Conservation (phyloP, 2,329 filamentous ascomycete genomes). For the Trichoderma breve region DNA sequence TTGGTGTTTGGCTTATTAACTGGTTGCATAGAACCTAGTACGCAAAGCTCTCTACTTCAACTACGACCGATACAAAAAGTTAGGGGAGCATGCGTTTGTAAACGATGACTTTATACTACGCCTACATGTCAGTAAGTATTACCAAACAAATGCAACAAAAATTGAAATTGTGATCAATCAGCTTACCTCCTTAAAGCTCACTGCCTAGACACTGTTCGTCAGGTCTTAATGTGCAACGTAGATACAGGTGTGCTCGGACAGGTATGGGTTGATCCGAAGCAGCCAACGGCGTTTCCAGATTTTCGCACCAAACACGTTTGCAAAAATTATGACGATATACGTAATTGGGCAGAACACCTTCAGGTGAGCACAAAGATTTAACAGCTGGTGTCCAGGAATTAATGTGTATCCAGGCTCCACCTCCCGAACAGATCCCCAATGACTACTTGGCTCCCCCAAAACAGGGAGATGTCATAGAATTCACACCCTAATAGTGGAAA, state of each 20-base stretch:
- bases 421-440: conserved; percentile 21
- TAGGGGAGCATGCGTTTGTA: conserved; percentile 51
- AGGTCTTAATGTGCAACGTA: conserved; percentile 62
- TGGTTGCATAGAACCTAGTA: conserved; percentile 48
- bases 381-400: background rate
- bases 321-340: conserved; percentile 54
- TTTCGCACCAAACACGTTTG: conserved; percentile 61
- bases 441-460: conserved; percentile 26
- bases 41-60: conserved; percentile 60
- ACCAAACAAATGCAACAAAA: background rate
- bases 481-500: background rate
- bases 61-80: conserved; percentile 53
- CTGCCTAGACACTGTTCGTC: conserved; percentile 60
- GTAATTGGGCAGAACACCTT: conserved; percentile 52
- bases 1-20: too few relatives aligned
- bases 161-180: background rate
- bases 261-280: conserved; percentile 52
- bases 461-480: conserved; percentile 18
- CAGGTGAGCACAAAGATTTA: conserved; percentile 38
- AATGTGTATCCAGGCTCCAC: conserved; percentile 23
- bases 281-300: conserved; percentile 54
- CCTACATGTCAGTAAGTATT: conserved; percentile 55
- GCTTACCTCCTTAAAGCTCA: conserved; percentile 35
- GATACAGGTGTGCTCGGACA: conserved; percentile 61
- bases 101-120: conserved; percentile 55